Evolutionary conservation across 78 protist genomes (phyloP).

Genomic region (Paratrimastix pyriformis): DNA sequence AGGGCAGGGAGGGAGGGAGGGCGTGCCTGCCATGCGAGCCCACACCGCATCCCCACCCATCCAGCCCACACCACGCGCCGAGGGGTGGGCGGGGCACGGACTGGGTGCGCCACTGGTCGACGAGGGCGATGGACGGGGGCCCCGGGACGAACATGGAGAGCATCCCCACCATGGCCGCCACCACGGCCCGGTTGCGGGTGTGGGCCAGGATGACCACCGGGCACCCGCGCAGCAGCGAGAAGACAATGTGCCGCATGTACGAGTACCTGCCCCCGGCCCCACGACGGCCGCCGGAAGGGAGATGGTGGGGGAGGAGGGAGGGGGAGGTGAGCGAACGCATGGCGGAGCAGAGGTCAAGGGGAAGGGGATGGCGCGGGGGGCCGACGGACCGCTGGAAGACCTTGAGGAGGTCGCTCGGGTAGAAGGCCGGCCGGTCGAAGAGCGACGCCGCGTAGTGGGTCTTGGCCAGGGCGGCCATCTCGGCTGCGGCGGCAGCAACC

Average conservation of each 20-base stretch:
- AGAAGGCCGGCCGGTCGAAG: neutral
- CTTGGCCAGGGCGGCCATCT: no score
- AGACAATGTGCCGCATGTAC: constrained; percentile 37
- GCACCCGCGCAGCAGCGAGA: constrained; percentile 45
- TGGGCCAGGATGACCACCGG: constrained; percentile 39
- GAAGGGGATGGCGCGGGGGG: no score
- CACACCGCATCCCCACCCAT: neutral
- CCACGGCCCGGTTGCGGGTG: constrained; percentile 32
- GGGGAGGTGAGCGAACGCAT: no score
- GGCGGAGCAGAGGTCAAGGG: no score
- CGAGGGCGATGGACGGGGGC: neutral
- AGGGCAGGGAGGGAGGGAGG: no score
- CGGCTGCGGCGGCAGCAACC: no score
- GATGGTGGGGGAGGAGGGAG: no score
- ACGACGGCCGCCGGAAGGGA: no score
- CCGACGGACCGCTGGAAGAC: neutral
- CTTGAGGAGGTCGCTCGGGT: neutral
- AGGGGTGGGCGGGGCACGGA: constrained; percentile 18
- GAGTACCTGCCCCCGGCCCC: no score
- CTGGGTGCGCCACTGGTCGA: neutral
- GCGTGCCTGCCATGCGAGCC: neutral
- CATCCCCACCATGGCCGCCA: constrained; percentile 6
- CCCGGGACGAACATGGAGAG: constrained; percentile 39
- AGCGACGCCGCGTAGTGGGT: no score
- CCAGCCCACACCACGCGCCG: neutral